These are phyloP conservation scores for Penicillium macrosclerotiorum DNA, from an alignment of 495 filamentous ascomycete species.

Conservation along the genomic window DNA sequence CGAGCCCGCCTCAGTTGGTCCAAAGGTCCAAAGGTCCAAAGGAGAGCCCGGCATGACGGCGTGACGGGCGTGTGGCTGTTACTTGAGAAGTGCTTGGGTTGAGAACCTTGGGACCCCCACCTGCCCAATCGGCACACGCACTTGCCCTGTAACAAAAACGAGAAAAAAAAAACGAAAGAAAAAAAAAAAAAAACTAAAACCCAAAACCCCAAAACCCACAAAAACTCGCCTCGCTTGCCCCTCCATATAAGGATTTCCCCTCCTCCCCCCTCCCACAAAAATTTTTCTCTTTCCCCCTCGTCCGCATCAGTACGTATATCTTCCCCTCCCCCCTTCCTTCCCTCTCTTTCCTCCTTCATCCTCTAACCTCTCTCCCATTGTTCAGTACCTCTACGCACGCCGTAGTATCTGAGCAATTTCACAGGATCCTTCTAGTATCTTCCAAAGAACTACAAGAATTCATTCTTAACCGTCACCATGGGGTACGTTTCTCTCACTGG, in stretches of 20 bases:
- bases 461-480: conserved; percentile 47
- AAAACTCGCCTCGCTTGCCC: conserved; percentile 49
- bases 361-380: conserved; percentile 33
- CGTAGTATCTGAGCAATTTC: conserved; percentile 52
- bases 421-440: conserved; percentile 42
- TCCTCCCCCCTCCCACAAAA: conserved; percentile 41
- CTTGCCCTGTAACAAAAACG: too few relatives aligned
- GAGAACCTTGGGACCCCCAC: background rate
- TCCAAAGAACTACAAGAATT: conserved; percentile 47
- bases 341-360: conserved; percentile 22
- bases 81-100: too few relatives aligned
- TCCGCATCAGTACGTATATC: conserved; percentile 53
- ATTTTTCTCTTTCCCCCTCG: conserved; percentile 41
- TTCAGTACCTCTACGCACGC: conserved; percentile 55
- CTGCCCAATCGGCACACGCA: conserved; percentile 4
- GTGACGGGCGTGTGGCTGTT: too few relatives aligned
- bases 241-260: conserved; percentile 54
- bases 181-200: too few relatives aligned
- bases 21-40: too few relatives aligned
- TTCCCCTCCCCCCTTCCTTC: conserved; percentile 27
- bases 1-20: too few relatives aligned
- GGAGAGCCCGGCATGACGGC: too few relatives aligned
- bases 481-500: conserved; percentile 37
- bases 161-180: too few relatives aligned
- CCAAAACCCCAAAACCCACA: conserved; percentile 32